Base-by-base conservation (phyloP, 2,329 filamentous ascomycete species). In the Penicillium janthinellum region DNA sequence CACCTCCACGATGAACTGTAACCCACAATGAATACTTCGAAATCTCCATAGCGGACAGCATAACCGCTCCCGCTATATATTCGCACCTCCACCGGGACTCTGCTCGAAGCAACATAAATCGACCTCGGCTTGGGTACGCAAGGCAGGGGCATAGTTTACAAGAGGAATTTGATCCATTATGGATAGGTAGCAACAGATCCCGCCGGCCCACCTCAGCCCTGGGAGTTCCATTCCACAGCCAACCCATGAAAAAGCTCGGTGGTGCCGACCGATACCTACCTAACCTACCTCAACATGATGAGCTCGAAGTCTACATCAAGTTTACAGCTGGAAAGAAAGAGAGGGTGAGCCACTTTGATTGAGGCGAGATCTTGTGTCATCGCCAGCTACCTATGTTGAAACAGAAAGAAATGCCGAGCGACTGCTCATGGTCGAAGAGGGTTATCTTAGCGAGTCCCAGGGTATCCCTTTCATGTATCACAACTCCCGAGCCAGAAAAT, bases 401-500 rank as follows among this genome's bases (percentile, higher is more conserved):
- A 47, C 44, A 47, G 25, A 31, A 52, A 39, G 49, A 17, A 39
- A 54, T 38, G 60, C 34, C 54, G 51, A 53, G 58, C 48, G 41
- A 49, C 49, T 44, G 37, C 50, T 51, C 31, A 22, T n/a, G 17
- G 47, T 31, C 31, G 28, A 50, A 51, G 31, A 31, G 31, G 7
- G 54, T 41, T 42, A 57, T 47, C 28, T 31, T 17, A 28, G 28
- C 14, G 34, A 42, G 61, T 63, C 58, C 60, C 61, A 64, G 71
- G 68, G 68, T 74, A 70, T 71, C 65, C 68, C 68, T 54, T 60
- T 62, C 60, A 58, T 64, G 59, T 61, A 66, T 70, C 53, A 52
- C 54, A 68, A 69, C 64, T 60, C 64, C 62, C 49, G 31, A 41
- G 41, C 57, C 57, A 45, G 56, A 58, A 44, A 64, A 38, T 31